A percentile compares a stretch with the other conserved stretches of the same genome.
Evolutionary conservation across 768 basidiomycete genomes (phyloP).

Genomic region (Boletus bicolor): DNA sequence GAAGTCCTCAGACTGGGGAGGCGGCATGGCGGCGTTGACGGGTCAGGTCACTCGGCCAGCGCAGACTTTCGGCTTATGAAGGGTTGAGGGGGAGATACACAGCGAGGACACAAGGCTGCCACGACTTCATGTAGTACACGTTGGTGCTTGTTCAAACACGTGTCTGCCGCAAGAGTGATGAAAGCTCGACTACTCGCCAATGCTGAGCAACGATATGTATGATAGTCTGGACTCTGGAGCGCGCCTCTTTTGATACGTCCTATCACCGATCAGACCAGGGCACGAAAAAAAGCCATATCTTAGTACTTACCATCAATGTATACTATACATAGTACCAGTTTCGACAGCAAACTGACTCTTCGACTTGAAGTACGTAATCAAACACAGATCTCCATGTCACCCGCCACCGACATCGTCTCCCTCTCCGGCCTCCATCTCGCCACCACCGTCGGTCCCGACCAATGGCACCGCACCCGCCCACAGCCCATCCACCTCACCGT

Average conservation of each 20-base stretch:
- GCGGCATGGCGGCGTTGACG: neutral
- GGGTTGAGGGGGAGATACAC: neutral
- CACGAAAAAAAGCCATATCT: no score
- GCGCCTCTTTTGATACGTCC: no score
- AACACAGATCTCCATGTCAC: neutral
- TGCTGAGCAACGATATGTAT: no score
- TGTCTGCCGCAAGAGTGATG: neutral
- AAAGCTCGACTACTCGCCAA: no score
- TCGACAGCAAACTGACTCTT: no score
- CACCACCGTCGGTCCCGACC: slow-evolving; percentile 45
- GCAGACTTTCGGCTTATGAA: neutral
- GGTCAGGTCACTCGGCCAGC: no score
- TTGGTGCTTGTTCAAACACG: neutral
- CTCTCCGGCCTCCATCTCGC: slow-evolving; percentile 41
- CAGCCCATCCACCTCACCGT: slow-evolving; percentile 56
- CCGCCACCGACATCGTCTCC: slow-evolving; percentile 39
- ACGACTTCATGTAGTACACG: neutral
- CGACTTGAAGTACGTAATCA: neutral
- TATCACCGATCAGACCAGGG: no score
- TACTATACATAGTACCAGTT: no score
- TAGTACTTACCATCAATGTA: no score
- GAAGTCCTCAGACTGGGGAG: neutral
- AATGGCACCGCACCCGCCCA: slow-evolving; percentile 44
- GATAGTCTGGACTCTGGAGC: no score
- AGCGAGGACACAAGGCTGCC: neutral